Conservation (phyloP, 352 stramenopile genomes). For the Pythium phragmiticola region DNA sequence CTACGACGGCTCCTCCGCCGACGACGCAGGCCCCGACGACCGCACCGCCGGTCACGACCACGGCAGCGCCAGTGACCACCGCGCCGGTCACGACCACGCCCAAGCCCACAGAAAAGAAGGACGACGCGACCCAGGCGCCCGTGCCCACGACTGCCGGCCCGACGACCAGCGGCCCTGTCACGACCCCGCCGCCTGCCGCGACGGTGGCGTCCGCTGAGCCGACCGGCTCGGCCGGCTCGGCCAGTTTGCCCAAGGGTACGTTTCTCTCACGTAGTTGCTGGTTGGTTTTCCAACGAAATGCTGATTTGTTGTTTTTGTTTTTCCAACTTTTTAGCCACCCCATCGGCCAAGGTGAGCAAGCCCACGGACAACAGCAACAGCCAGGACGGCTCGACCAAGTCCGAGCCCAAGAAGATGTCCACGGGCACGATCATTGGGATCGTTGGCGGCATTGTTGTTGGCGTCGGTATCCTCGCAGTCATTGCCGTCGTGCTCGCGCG, state of each 20-base stretch:
- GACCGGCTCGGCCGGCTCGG: slow-evolving; percentile 16
- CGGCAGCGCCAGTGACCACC: slow-evolving; percentile 3
- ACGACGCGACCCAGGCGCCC: slow-evolving; percentile 2
- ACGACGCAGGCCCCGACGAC: slow-evolving; percentile 29
- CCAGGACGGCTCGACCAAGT: slow-evolving; percentile 2
- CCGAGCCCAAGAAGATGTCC: slow-evolving; percentile 46
- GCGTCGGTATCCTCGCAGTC: slow-evolving; percentile 54
- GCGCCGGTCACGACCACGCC: slow-evolving; percentile 7
- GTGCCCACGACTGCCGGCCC: neutral
- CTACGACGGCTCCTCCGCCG: slow-evolving; percentile 28
- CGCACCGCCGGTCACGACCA: slow-evolving; percentile 2
- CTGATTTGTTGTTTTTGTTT: neutral
- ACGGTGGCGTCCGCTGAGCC: slow-evolving; percentile 1
- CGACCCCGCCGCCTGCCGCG: slow-evolving; percentile 3
- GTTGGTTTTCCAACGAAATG: neutral
- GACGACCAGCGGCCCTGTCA: neutral
- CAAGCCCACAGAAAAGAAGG: slow-evolving; percentile 6
- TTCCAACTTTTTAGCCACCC: neutral
- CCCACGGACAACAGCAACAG: slow-evolving; percentile 19
- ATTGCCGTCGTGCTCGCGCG: slow-evolving; percentile 60
- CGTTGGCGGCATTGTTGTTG: slow-evolving; percentile 61
- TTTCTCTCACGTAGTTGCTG: neutral
- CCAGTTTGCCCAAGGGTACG: slow-evolving; percentile 5
- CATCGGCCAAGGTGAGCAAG: slow-evolving; percentile 5
- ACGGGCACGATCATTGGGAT: slow-evolving; percentile 69